A percentile compares a stretch with the other conserved stretches of the same genome.
phyloP scores from a whole-genome alignment of 2,329 filamentous ascomycete genomes.

The Ambrosiella xylebori region DNA sequence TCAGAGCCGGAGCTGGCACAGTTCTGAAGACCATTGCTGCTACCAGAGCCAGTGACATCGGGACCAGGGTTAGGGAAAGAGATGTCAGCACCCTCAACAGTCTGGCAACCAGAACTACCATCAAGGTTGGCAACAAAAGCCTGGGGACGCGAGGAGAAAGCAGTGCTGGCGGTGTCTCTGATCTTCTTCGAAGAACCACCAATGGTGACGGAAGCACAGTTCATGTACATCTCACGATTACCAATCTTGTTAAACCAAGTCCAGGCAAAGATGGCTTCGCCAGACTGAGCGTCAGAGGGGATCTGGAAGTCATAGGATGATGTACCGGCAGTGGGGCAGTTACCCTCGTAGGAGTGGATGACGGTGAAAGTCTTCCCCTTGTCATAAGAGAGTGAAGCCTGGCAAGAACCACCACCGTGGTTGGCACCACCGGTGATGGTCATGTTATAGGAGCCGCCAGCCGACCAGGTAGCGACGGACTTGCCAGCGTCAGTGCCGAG shows the following conservation, averaged over 20 bases:
- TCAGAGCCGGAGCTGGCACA: conserved; percentile 16
- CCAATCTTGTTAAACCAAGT: conserved; percentile 61
- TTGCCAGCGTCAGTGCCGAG: conserved; percentile 32
- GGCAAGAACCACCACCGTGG: conserved; percentile 59
- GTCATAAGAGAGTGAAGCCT: conserved; percentile 59
- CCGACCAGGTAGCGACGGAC: conserved; percentile 41
- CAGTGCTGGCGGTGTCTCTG: conserved; percentile 15
- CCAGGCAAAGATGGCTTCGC: conserved; percentile 55
- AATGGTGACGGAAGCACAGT: conserved; percentile 57
- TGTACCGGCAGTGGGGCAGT: conserved; percentile 29
- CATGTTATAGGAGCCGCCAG: conserved; percentile 46
- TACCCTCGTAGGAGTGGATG: conserved; percentile 38
- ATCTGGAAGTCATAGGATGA: conserved; percentile 47
- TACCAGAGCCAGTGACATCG: conserved; percentile 27
- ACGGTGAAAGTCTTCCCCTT: conserved; percentile 53
- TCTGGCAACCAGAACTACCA: conserved; percentile 34
- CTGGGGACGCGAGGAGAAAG: conserved; percentile 40
- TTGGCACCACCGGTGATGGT: conserved; percentile 43
- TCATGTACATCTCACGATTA: conserved; percentile 78
- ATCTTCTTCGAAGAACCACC: conserved; percentile 19
- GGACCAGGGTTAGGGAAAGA: conserved; percentile 49
- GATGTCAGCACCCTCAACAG: conserved; percentile 38
- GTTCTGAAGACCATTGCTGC: conserved; percentile 19
- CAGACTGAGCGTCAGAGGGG: conserved; percentile 42
- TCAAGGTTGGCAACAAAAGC: conserved; percentile 57